Conservation (phyloP, 2,329 filamentous ascomycete genomes). For the Pseudogymnoascus sp. region DNA sequence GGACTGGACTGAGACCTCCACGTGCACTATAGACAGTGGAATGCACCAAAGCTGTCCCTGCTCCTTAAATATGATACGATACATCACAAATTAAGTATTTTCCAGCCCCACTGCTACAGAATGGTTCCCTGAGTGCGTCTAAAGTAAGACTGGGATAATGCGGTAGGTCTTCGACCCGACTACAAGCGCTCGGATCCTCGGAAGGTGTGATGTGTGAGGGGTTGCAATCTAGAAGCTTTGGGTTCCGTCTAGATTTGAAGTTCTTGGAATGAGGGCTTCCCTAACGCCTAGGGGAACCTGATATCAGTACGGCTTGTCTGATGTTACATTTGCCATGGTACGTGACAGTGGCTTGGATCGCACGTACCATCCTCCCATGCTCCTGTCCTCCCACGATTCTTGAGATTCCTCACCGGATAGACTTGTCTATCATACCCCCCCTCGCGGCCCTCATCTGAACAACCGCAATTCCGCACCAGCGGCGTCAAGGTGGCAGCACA, state of each 20-base stretch:
- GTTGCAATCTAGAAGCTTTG: background rate
- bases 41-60: background rate
- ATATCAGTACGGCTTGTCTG: background rate
- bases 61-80: background rate
- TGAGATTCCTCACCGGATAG: background rate
- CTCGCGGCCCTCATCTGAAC: background rate
- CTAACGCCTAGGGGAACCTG: background rate
- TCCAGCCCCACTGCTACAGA: background rate
- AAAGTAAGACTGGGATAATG: background rate
- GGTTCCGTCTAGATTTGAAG: background rate
- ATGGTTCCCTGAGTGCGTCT: background rate
- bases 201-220: background rate
- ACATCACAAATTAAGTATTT: background rate
- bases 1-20: background rate
- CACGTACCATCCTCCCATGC: background rate
- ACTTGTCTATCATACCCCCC: background rate
- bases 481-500: background rate
- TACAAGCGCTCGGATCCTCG: background rate
- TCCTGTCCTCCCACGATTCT: background rate
- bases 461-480: background rate
- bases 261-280: background rate
- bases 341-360: background rate
- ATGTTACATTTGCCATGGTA: constrained; percentile 3
- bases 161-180: background rate
- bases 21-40: background rate